A percentile compares a stretch with the other conserved stretches of the same genome.
These are phyloP conservation scores for Penicillium maclennaniae DNA, from an alignment of 495 filamentous ascomycete genomes.

Conservation along the genomic window DNA sequence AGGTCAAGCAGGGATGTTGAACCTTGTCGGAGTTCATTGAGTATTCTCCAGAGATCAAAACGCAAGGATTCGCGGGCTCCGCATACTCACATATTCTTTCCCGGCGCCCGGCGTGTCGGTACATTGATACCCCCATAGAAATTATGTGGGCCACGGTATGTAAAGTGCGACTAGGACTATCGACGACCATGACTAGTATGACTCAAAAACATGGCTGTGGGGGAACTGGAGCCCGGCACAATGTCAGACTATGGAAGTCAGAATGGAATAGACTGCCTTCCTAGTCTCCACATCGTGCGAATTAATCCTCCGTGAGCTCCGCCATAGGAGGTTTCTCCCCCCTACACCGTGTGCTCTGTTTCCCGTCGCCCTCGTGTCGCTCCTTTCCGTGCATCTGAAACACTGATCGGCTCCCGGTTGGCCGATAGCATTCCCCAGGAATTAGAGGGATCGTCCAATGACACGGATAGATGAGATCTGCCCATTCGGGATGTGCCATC, in stretches of 20 bases:
- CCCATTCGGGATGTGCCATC: slow-evolving; percentile 13
- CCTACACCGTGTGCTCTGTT: not conserved
- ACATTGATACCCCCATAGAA: slow-evolving; percentile 1
- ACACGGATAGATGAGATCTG: slow-evolving; percentile 15
- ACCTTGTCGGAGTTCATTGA: slow-evolving; percentile 4
- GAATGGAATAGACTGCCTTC: slow-evolving; percentile 22
- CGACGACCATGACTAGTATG: not conserved
- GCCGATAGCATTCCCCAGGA: slow-evolving; percentile 30
- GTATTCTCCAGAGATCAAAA: slow-evolving; percentile 19
- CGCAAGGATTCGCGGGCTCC: slow-evolving; percentile 30
- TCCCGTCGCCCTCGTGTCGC: not conserved
- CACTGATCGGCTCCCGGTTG: slow-evolving; percentile 25
- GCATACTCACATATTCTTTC: slow-evolving; percentile 17
- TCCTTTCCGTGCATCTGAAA: slow-evolving; percentile 24
- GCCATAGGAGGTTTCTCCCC: not conserved
- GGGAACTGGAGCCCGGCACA: slow-evolving; percentile 24
- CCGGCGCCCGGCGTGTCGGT: slow-evolving; percentile 31
- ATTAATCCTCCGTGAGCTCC: slow-evolving; percentile 13
- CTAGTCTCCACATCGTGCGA: slow-evolving; percentile 11
- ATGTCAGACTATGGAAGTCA: slow-evolving; percentile 23
- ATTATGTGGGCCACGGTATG: slow-evolving; percentile 17
- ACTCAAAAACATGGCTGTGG: slow-evolving; percentile 22
- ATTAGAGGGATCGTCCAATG: slow-evolving; percentile 27
- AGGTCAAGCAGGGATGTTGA: slow-evolving; percentile 7
- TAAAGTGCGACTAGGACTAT: not conserved